Conservation (phyloP, 176 grass and related monocot species). For the Alopecurus myosuroides region DNA sequence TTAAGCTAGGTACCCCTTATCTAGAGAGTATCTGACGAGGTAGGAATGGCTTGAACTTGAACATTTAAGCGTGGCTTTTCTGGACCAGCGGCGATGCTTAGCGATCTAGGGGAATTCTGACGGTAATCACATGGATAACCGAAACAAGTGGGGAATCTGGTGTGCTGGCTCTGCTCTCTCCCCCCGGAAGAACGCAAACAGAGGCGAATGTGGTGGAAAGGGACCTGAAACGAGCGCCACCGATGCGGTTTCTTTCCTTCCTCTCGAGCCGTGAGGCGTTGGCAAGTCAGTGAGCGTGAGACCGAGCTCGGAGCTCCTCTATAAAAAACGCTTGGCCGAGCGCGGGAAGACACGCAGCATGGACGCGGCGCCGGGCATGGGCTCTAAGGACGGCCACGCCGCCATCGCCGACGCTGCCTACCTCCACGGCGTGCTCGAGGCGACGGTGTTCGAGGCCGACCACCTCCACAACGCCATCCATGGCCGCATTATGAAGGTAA, state of each 20-base stretch:
- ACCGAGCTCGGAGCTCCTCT: background rate
- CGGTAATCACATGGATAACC: background rate
- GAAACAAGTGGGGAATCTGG: background rate
- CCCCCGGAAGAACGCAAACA: constrained; percentile 12
- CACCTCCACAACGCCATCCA: constrained; percentile 54
- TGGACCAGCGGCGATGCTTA: background rate
- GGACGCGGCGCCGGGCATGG: constrained; percentile 13
- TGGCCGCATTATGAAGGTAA: constrained; percentile 53
- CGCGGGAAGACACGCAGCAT: background rate
- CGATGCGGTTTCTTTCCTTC: background rate
- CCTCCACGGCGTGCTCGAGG: constrained; percentile 73
- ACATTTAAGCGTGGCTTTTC: background rate
- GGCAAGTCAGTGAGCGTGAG: background rate
- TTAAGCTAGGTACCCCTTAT: too few species aligned
- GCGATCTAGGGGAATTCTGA: background rate
- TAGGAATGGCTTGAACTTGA: background rate
- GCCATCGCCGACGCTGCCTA: constrained; percentile 2
- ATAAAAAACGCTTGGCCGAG: constrained; percentile 15
- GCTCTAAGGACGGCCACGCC: background rate
- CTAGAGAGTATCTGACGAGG: background rate
- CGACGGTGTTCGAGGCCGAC: constrained; percentile 63
- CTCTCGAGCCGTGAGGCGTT: background rate
- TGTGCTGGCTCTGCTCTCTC: background rate
- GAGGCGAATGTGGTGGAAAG: background rate
- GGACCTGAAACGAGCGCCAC: constrained; percentile 1